Evolutionary conservation across 75 land plant genomes (phyloP).

Genomic region (Azolla pinnata): DNA sequence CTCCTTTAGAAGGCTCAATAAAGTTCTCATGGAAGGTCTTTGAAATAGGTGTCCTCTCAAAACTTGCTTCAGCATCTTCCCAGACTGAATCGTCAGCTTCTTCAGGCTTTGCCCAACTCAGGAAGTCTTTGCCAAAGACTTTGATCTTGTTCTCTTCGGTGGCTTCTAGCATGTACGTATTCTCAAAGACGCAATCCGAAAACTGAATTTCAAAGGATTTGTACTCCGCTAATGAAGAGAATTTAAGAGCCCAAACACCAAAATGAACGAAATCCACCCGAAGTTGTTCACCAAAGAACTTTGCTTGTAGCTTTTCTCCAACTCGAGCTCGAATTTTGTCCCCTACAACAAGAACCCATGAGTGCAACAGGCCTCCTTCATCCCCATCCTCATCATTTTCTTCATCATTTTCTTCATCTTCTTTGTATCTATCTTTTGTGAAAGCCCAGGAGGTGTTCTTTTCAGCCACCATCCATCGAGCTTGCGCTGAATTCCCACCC

Average conservation of each 20-base stretch:
- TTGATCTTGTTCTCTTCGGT: conserved; percentile 72
- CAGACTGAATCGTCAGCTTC: conserved; percentile 84
- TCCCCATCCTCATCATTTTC: conserved; percentile 13
- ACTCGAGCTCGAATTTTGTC: conserved; percentile 47
- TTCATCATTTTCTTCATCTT: conserved; percentile 19
- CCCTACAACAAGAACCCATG: conserved; percentile 49
- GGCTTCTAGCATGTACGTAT: conserved; percentile 48
- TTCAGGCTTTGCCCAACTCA: conserved; percentile 85
- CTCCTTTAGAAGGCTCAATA: conserved; percentile 58
- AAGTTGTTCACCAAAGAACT: conserved; percentile 61
- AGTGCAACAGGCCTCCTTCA: background rate
- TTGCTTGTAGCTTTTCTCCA: conserved; percentile 39
- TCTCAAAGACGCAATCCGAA: conserved; percentile 75
- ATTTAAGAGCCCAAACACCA: conserved; percentile 98
- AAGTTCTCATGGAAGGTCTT: conserved; percentile 42
- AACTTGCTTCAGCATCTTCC: conserved; percentile 83
- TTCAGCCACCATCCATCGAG: conserved; percentile 66
- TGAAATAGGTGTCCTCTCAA: conserved; percentile 24
- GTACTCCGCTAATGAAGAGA: conserved; percentile 36
- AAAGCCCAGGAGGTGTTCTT: conserved; percentile 49
- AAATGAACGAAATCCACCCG: conserved; percentile 73
- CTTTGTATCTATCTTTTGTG: conserved; percentile 28
- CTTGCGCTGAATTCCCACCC: conserved; percentile 54
- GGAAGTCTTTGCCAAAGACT: conserved; percentile 93
- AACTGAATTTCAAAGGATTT: conserved; percentile 40